These are phyloP conservation scores for Amanita fuliginea DNA, from an alignment of 768 basidiomycete species.

Conservation along the genomic window DNA sequence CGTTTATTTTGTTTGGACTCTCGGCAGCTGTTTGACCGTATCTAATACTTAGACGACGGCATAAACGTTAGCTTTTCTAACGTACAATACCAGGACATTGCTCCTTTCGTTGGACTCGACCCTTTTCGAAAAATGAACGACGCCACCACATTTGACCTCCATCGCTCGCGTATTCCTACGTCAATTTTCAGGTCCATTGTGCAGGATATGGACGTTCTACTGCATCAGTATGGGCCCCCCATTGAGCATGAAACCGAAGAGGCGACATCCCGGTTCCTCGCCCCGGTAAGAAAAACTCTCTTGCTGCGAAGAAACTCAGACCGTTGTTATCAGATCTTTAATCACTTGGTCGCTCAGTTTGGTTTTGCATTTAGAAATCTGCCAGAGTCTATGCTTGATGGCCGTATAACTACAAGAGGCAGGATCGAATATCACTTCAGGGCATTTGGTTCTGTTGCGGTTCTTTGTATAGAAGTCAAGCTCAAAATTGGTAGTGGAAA, in stretches of 20 bases:
- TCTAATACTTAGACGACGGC: background rate
- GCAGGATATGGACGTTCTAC: conserved; percentile 11
- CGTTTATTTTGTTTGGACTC: background rate
- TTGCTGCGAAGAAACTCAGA: conserved; percentile 8
- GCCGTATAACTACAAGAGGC: conserved; percentile 2
- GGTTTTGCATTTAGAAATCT: conserved; percentile 11
- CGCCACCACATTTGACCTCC: conserved; percentile 11
- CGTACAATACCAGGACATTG: conserved; percentile 8
- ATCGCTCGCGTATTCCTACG: conserved; percentile 15
- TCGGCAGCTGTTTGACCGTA: too few species aligned
- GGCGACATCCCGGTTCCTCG: conserved; percentile 14
- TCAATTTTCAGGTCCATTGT: conserved; percentile 14
- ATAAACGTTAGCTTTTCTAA: background rate
- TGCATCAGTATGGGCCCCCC: conserved; percentile 13
- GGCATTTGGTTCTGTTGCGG: conserved; percentile 11
- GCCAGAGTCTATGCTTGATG: conserved; percentile 11
- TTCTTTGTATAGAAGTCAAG: conserved; percentile 14
- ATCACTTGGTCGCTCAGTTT: conserved; percentile 12
- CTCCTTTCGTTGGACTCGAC: conserved; percentile 13
- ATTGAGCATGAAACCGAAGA: conserved; percentile 12
- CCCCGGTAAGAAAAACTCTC: conserved; percentile 10
- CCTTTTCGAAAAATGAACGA: conserved; percentile 9
- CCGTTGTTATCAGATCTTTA: conserved; percentile 11
- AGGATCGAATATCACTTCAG: conserved; percentile 13
- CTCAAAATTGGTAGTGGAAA: conserved; percentile 8